Percentiles rank a stretch among this genome's conserved stretches.
Evolutionary conservation across 1,284 basidiomycete genomes (phyloP).

Genomic region (Neolentinus lepideus): DNA sequence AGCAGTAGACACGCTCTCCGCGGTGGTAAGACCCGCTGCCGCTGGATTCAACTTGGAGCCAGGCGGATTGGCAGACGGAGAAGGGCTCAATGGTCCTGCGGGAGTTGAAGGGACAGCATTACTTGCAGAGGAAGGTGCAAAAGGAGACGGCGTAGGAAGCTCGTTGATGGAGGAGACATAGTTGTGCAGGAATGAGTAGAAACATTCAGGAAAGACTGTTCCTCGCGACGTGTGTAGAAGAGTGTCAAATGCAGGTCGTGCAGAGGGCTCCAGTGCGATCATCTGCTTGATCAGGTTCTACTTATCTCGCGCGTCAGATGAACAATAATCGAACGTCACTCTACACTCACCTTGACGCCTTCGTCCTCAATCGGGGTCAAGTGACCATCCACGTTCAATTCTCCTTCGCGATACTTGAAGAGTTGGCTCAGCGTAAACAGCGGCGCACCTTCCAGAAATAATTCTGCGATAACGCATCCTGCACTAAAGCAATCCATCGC

Average conservation of each 20-base stretch:
- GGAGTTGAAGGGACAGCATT: slow-evolving; percentile 20
- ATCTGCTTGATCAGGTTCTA: slow-evolving; percentile 86
- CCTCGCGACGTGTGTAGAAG: slow-evolving; percentile 77
- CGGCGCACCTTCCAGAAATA: slow-evolving; percentile 92
- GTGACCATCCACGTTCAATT: slow-evolving; percentile 71
- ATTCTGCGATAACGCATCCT: slow-evolving; percentile 94
- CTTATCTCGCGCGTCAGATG: slow-evolving; percentile 8
- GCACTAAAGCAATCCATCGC: slow-evolving; percentile 97
- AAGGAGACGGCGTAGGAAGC: slow-evolving; percentile 39
- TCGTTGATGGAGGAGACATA: slow-evolving; percentile 82
- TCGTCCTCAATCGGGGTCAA: slow-evolving; percentile 77
- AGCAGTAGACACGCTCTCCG: slow-evolving; percentile 29
- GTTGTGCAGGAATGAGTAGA: slow-evolving; percentile 91
- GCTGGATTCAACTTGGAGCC: slow-evolving; percentile 5
- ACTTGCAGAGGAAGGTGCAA: slow-evolving; percentile 29
- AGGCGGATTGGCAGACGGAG: slow-evolving; percentile 14
- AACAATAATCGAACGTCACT: neutral
- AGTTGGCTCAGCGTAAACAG: slow-evolving; percentile 94
- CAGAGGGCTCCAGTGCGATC: slow-evolving; percentile 75
- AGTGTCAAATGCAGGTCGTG: slow-evolving; percentile 79
- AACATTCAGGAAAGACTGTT: slow-evolving; percentile 83
- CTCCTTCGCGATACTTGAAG: slow-evolving; percentile 90
- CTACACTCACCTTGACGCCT: slow-evolving; percentile 63
- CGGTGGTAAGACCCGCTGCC: slow-evolving; percentile 10
- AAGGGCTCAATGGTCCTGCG: slow-evolving; percentile 11